A percentile compares a stretch with the other conserved stretches of the same genome.
phyloP scores from a whole-genome alignment of 768 basidiomycete genomes.

The Rubroboletus satanas region DNA sequence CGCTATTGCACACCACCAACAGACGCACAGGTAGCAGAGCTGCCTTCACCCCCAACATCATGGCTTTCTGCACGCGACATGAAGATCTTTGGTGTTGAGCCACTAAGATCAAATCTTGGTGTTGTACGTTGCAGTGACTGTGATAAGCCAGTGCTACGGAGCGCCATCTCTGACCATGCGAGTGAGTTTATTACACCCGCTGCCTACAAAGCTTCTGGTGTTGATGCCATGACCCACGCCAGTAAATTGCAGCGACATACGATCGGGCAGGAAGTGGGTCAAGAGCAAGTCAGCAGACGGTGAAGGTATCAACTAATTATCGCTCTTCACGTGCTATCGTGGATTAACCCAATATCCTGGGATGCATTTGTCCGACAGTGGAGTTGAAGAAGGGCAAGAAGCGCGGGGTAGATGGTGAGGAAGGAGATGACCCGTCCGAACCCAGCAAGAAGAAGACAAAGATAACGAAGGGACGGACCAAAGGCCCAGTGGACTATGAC shows the following conservation, averaged over 20 bases:
- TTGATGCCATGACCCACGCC: slow-evolving; percentile 10
- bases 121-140: slow-evolving; percentile 78
- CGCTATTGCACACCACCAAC: slow-evolving; percentile 29
- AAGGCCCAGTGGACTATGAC: slow-evolving; percentile 87
- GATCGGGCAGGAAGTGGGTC: slow-evolving; percentile 48
- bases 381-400: slow-evolving; percentile 63
- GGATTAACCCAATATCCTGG: slow-evolving; percentile 1
- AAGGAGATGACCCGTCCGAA: slow-evolving; percentile 56
- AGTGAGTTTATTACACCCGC: slow-evolving; percentile 44
- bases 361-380: slow-evolving; percentile 15
- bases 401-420: slow-evolving; percentile 74
- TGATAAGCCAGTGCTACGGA: slow-evolving; percentile 73
- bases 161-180: slow-evolving; percentile 69
- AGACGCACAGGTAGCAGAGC: slow-evolving; percentile 36
- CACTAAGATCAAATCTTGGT: slow-evolving; percentile 64
- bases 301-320: slow-evolving; percentile 37
- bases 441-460: slow-evolving; percentile 82
- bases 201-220: neutral
- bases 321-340: neutral
- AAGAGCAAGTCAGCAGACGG: slow-evolving; percentile 52
- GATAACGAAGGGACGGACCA: slow-evolving; percentile 72
- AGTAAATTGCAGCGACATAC: slow-evolving; percentile 64
- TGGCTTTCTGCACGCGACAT: slow-evolving; percentile 86
- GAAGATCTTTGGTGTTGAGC: slow-evolving; percentile 80
- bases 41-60: slow-evolving; percentile 73